A percentile compares a stretch with the other conserved stretches of the same genome.
Evolutionary conservation across 2,329 filamentous ascomycete species (phyloP).

Genomic region (Sphaerulina vaccinii): DNA sequence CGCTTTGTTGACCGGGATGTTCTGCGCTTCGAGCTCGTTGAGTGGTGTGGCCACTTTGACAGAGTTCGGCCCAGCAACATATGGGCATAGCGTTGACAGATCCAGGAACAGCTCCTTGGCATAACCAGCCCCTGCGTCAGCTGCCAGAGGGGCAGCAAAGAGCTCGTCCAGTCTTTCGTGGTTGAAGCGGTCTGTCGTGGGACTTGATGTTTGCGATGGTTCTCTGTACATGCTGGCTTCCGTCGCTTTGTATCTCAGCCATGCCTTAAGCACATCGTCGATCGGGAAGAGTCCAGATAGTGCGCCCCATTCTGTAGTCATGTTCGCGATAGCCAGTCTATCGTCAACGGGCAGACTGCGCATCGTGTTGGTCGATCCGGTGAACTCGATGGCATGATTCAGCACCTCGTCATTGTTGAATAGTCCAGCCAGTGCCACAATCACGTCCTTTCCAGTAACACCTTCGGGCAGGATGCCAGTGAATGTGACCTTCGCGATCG

Average conservation of each 20-base stretch:
- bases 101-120: constrained; percentile 81
- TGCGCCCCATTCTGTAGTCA: constrained; percentile 80
- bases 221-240: constrained; percentile 61
- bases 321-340: constrained; percentile 73
- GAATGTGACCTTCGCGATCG: constrained; percentile 76
- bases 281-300: constrained; percentile 77
- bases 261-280: constrained; percentile 67
- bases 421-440: constrained; percentile 80
- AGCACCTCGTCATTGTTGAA: constrained; percentile 87
- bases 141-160: constrained; percentile 62
- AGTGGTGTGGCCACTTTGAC: constrained; percentile 84
- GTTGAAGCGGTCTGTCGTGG: constrained; percentile 61
- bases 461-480: constrained; percentile 72
- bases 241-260: constrained; percentile 76
- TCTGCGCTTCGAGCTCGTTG: constrained; percentile 65
- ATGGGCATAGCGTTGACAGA: constrained; percentile 78
- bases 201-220: constrained; percentile 48
- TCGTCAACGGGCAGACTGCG: constrained; percentile 68
- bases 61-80: constrained; percentile 83
- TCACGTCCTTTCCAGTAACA: constrained; percentile 91
- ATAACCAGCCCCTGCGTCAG: constrained; percentile 76
- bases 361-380: constrained; percentile 75
- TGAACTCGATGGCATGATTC: constrained; percentile 88
- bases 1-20: constrained; percentile 78
- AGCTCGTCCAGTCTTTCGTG: constrained; percentile 73